Percentiles rank a stretch among this genome's conserved stretches.
These are phyloP conservation scores for Mycena galopus DNA, from an alignment of 768 basidiomycete genomes.

Conservation along the genomic window DNA sequence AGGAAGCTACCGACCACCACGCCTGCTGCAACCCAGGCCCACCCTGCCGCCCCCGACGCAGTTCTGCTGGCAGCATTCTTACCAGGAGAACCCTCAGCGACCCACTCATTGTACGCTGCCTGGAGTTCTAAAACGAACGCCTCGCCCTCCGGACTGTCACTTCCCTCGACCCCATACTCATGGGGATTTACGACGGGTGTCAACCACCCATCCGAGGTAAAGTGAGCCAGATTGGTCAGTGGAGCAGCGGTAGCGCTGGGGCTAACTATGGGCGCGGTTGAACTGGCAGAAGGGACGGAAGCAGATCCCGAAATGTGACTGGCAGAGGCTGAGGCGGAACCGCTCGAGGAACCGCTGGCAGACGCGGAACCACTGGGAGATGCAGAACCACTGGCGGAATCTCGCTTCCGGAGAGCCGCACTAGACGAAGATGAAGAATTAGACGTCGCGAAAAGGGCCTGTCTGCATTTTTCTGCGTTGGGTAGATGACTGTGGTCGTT, in stretches of 20 bases:
- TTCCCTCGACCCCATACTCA: constrained; percentile 59
- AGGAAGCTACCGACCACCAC: constrained; percentile 9
- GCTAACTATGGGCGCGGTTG: constrained; percentile 36
- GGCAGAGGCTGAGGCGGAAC: background rate
- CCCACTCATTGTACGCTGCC: constrained; percentile 84
- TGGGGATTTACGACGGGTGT: constrained; percentile 83
- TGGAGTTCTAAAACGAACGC: constrained; percentile 85
- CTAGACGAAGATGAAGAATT: constrained; percentile 13
- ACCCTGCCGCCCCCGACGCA: constrained; percentile 7
- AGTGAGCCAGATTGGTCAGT: constrained; percentile 53
- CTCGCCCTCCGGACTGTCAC: constrained; percentile 79
- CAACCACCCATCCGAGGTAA: constrained; percentile 75
- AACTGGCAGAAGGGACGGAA: constrained; percentile 3
- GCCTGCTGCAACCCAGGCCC: constrained; percentile 18
- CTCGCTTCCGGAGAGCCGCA: background rate
- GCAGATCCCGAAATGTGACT: background rate
- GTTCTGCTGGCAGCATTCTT: constrained; percentile 51
- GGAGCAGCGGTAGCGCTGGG: constrained; percentile 21
- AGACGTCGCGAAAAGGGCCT: constrained; percentile 46
- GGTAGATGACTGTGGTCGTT: constrained; percentile 64
- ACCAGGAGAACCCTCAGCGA: constrained; percentile 64
- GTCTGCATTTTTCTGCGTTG: constrained; percentile 68
- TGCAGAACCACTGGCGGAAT: background rate
- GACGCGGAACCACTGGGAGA: background rate
- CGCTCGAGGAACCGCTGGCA: background rate